Evolutionary conservation across 306 rosid species (phyloP).

Genomic region (Glycyrrhiza uralensis): DNA sequence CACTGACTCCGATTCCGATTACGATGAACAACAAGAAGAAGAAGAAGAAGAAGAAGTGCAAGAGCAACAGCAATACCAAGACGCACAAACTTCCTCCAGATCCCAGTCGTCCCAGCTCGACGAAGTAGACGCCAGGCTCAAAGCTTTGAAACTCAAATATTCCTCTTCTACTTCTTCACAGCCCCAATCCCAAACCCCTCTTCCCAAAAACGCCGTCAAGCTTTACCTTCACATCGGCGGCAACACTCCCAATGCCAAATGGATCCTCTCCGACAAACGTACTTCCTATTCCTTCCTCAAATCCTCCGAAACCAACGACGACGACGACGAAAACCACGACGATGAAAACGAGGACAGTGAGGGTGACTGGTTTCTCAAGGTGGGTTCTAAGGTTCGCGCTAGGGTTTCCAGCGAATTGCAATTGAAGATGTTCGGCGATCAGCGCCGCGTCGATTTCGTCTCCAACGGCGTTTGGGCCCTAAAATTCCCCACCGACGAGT

Average conservation of each 20-base stretch:
- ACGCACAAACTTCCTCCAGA: slow-evolving; percentile 17
- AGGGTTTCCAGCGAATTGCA: slow-evolving; percentile 79
- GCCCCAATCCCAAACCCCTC: slow-evolving; percentile 15
- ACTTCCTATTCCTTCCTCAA: slow-evolving; percentile 49
- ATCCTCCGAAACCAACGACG: slow-evolving; percentile 34
- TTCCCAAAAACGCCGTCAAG: slow-evolving; percentile 57
- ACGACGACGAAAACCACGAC: slow-evolving; percentile 22
- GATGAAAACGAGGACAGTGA: slow-evolving; percentile 34
- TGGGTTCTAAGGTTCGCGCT: slow-evolving; percentile 63
- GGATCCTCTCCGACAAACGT: slow-evolving; percentile 74
- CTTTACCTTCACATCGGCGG: slow-evolving; percentile 92
- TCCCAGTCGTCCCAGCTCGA: slow-evolving; percentile 38
- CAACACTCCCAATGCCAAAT: slow-evolving; percentile 75
- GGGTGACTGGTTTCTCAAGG: slow-evolving; percentile 51
- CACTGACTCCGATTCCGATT: slow-evolving; percentile 49
- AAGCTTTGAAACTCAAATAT: slow-evolving; percentile 72
- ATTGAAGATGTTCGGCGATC: slow-evolving; percentile 86
- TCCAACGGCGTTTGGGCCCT: slow-evolving; percentile 81
- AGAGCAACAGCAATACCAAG: slow-evolving; percentile 38
- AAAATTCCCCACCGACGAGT: slow-evolving; percentile 64
- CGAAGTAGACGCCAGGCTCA: slow-evolving; percentile 72
- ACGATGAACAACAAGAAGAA: slow-evolving; percentile 32
- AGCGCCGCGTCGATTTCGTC: slow-evolving; percentile 82
- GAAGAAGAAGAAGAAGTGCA: slow-evolving; percentile 17
- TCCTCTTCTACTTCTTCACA: slow-evolving; percentile 27